phyloP scores from a whole-genome alignment of 2,329 filamentous ascomycete species.

The Fusarium acutatum region DNA sequence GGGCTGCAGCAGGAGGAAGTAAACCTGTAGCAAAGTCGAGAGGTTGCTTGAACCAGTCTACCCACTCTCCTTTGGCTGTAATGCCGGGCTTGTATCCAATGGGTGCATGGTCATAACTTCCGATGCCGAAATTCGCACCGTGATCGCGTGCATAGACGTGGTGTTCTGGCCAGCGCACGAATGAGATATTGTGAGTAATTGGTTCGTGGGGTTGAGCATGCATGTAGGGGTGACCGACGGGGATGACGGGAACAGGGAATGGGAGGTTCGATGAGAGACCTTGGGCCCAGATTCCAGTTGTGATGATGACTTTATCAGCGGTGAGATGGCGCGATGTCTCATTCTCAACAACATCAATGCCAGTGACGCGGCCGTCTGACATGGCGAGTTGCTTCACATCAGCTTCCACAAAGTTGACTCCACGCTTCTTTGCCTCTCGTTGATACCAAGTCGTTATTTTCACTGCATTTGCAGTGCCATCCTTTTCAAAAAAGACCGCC shows the following conservation, averaged over 20 bases:
- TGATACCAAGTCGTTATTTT: conserved; percentile 31
- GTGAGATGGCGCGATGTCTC: neutral
- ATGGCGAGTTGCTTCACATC: conserved; percentile 17
- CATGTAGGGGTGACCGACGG: conserved; percentile 38
- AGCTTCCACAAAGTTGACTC: conserved; percentile 9
- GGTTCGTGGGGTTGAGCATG: neutral
- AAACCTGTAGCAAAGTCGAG: conserved; percentile 13
- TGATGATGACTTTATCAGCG: conserved; percentile 33
- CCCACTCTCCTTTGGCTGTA: conserved; percentile 29
- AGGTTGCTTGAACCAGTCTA: conserved; percentile 22
- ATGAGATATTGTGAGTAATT: neutral
- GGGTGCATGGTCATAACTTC: conserved; percentile 34
- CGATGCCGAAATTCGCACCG: conserved; percentile 30
- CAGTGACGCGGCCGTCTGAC: neutral
- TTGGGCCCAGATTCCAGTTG: conserved; percentile 39
- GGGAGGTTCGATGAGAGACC: conserved; percentile 14
- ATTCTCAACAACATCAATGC: neutral
- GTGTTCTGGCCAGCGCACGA: conserved; percentile 36
- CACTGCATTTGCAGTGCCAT: conserved; percentile 33
- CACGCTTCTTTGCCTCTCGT: conserved; percentile 6
- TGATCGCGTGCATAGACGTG: conserved; percentile 39
- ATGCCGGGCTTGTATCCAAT: conserved; percentile 7
- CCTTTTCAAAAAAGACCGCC: conserved; percentile 22
- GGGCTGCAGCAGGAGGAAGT: conserved; percentile 5
- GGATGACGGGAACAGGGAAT: conserved; percentile 33